Conservation (phyloP, 2,329 filamentous ascomycete species). For the Xylaria sp. region DNA sequence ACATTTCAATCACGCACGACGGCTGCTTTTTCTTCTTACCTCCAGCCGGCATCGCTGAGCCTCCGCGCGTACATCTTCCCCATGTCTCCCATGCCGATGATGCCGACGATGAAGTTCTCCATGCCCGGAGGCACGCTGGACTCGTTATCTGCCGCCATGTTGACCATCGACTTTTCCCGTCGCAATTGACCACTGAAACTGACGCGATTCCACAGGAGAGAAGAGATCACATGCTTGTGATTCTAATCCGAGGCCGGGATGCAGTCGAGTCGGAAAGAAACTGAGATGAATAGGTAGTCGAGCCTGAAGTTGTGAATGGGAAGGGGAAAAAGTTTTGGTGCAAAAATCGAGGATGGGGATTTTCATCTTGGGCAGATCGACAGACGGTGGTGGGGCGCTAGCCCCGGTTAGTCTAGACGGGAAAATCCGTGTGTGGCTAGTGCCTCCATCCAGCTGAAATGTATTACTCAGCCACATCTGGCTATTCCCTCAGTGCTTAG, state of each 20-base stretch:
- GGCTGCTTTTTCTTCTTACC: conserved; percentile 65
- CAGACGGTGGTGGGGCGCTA: neutral
- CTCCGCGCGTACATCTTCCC: conserved; percentile 95
- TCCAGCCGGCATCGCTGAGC: conserved; percentile 92
- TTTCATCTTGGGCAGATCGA: conserved; percentile 11
- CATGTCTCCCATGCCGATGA: conserved; percentile 99
- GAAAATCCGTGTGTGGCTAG: conserved; percentile 9
- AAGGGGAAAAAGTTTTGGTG: conserved; percentile 17
- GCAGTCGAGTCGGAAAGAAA: conserved; percentile 2
- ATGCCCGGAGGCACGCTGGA: conserved; percentile 46
- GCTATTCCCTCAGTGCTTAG: too few relatives aligned
- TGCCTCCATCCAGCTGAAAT: neutral
- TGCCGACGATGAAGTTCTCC: conserved; percentile 79
- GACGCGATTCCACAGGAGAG: conserved; percentile 8
- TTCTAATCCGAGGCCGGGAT: neutral
- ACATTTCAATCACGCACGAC: conserved; percentile 3
- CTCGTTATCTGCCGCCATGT: conserved; percentile 29
- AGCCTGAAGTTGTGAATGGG: conserved; percentile 2
- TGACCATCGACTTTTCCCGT: conserved; percentile 7
- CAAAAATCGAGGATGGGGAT: conserved; percentile 10
- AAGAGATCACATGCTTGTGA: conserved; percentile 29
- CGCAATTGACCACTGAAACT: conserved; percentile 13
- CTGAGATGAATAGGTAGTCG: neutral
- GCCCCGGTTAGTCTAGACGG: neutral
- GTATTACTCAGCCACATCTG: conserved; percentile 5